Percentiles rank a stretch among this genome's conserved stretches.
Evolutionary conservation across 768 basidiomycete genomes (phyloP).

Genomic region (Infundibulicybe gibba): DNA sequence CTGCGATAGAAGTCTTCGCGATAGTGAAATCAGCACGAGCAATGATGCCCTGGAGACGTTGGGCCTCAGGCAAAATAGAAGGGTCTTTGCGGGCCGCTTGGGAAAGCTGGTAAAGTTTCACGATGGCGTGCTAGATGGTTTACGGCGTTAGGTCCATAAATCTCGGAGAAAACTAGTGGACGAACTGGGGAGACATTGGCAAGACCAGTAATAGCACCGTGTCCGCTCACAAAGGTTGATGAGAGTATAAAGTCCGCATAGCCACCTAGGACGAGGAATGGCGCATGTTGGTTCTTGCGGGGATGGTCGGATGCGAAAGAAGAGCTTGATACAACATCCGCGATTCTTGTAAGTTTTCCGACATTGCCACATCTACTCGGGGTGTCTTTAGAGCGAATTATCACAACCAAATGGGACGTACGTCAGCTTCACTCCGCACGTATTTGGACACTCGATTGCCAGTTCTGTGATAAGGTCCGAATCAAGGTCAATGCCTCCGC

Average conservation of each 20-base stretch:
- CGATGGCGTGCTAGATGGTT: conserved; percentile 46
- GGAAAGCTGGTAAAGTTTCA: conserved; percentile 60
- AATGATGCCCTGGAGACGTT: conserved; percentile 74
- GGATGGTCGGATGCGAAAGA: conserved; percentile 58
- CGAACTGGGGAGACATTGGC: conserved; percentile 78
- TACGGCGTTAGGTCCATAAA: neutral
- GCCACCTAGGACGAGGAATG: conserved; percentile 85
- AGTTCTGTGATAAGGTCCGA: conserved; percentile 84
- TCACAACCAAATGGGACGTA: conserved; percentile 29
- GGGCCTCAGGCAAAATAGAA: conserved; percentile 61
- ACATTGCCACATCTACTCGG: conserved; percentile 77
- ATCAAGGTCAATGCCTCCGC: conserved; percentile 88
- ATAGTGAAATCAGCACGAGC: conserved; percentile 81
- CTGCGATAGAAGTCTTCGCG: conserved; percentile 70
- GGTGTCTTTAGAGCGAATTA: neutral
- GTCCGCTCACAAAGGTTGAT: conserved; percentile 65
- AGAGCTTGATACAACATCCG: conserved; percentile 56
- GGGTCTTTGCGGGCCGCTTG: conserved; percentile 52
- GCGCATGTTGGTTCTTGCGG: conserved; percentile 59
- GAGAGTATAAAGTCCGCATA: conserved; percentile 82
- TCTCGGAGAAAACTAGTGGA: conserved; percentile 8
- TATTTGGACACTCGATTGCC: conserved; percentile 71
- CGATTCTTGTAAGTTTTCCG: conserved; percentile 86
- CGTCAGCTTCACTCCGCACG: conserved; percentile 89
- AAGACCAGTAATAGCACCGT: conserved; percentile 90